Percentiles rank a stretch among this genome's conserved stretches.
phyloP scores from a whole-genome alignment of 495 filamentous ascomycete species.

The Penicillium manginii region DNA sequence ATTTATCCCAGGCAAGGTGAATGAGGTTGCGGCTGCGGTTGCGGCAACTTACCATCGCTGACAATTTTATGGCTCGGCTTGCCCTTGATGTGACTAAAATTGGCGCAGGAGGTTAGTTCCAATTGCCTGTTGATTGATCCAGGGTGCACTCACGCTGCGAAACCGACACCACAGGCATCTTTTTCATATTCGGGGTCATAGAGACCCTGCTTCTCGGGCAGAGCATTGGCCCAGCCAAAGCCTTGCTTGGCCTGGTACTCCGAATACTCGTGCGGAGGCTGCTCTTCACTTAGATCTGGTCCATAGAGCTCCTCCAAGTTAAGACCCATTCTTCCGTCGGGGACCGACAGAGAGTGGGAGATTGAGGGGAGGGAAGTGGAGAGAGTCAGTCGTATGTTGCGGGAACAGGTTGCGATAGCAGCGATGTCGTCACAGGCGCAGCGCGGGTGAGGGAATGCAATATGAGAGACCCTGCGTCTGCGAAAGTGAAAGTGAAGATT shows the following conservation, averaged over 20 bases:
- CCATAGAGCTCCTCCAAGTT: constrained; percentile 68
- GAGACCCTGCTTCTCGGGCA: constrained; percentile 96
- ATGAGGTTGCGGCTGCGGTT: neutral
- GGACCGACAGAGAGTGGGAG: constrained; percentile 51
- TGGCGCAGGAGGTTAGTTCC: constrained; percentile 19
- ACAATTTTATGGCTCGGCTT: constrained; percentile 98
- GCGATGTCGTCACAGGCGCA: constrained; percentile 40
- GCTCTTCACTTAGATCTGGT: constrained; percentile 62
- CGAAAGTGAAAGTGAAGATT: constrained; percentile 18
- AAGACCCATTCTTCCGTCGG: constrained; percentile 68
- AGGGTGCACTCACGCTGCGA: constrained; percentile 79
- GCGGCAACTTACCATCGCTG: constrained; percentile 81
- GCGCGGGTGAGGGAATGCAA: constrained; percentile 26
- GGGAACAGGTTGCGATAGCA: constrained; percentile 19
- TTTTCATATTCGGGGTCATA: constrained; percentile 97
- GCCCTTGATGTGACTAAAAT: constrained; percentile 90
- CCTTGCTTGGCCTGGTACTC: constrained; percentile 88
- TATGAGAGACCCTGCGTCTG: constrained; percentile 33
- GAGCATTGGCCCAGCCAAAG: constrained; percentile 89
- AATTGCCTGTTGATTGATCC: constrained; percentile 3
- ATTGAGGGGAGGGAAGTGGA: constrained; percentile 14
- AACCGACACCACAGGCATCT: constrained; percentile 99
- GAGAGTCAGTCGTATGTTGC: constrained; percentile 27
- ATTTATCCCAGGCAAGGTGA: constrained; percentile 7
- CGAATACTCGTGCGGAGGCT: constrained; percentile 67